Evolutionary conservation across 2,329 filamentous ascomycete species (phyloP).

Genomic region (Arthrobotrys megalospora): DNA sequence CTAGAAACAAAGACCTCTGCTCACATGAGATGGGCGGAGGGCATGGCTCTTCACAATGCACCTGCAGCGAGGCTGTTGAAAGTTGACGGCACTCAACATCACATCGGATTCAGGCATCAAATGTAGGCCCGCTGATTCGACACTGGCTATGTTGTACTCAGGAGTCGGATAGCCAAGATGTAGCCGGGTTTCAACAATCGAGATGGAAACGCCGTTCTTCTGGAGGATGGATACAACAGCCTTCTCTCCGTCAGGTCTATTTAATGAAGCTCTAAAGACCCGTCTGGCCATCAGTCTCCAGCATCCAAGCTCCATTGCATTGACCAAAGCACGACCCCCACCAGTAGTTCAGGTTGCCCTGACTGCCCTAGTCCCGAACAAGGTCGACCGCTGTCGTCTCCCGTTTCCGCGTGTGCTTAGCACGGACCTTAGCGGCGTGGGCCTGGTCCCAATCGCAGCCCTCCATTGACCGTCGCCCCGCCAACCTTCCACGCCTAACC

Average conservation of each 20-base stretch:
- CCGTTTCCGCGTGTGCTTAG: slow-evolving; percentile 44
- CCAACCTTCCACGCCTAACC: slow-evolving; percentile 28
- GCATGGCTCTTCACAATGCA: not conserved
- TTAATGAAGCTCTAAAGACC: slow-evolving; percentile 9
- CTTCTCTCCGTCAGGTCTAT: not conserved
- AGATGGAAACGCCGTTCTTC: not conserved
- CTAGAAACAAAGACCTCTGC: not conserved
- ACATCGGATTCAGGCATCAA: slow-evolving; percentile 2
- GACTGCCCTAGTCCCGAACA: slow-evolving; percentile 20
- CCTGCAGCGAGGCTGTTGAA: slow-evolving; percentile 33
- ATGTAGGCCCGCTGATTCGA: slow-evolving; percentile 1
- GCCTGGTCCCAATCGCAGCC: slow-evolving; percentile 5
- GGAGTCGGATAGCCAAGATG: slow-evolving; percentile 7
- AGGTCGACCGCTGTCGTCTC: slow-evolving; percentile 32
- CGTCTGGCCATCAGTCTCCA: not conserved
- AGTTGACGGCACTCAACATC: not conserved
- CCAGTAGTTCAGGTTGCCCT: not conserved
- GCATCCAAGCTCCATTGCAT: not conserved
- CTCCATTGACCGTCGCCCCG: slow-evolving; percentile 36
- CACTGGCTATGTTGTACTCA: not conserved
- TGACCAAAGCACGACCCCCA: not conserved
- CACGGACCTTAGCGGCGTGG: slow-evolving; percentile 20
- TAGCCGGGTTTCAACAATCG: slow-evolving; percentile 32
- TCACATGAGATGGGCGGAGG: slow-evolving; percentile 22
- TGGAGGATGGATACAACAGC: not conserved